A percentile compares a stretch with the other conserved stretches of the same genome.
Conservation (phyloP, 805 yeast genomes). For the Yamadazyma insecticola region DNA sequence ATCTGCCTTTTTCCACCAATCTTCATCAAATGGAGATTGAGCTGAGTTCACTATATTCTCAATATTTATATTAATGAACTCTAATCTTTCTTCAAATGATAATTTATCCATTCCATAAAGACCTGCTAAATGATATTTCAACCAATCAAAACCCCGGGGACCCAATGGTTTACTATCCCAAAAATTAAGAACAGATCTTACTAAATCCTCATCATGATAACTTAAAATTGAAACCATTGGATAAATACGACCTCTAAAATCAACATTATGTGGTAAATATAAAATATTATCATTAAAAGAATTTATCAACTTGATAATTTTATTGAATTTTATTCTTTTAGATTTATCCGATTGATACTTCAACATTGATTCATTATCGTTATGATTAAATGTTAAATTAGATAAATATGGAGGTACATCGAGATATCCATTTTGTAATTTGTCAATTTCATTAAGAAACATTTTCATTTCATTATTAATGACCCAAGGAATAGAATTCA, state of each 20-base stretch:
- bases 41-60: slow-evolving; percentile 23
- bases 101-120: slow-evolving; percentile 26
- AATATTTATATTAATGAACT: slow-evolving; percentile 21
- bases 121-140: slow-evolving; percentile 36
- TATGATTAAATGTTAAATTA: not conserved
- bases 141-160: slow-evolving; percentile 30
- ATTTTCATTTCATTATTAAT: slow-evolving; percentile 23
- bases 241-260: slow-evolving; percentile 39
- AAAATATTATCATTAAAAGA: slow-evolving; percentile 22
- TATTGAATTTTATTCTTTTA: slow-evolving; percentile 16
- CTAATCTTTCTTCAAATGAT: slow-evolving; percentile 18
- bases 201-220: slow-evolving; percentile 32
- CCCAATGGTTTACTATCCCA: slow-evolving; percentile 36
- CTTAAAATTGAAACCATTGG: slow-evolving; percentile 32
- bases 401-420: slow-evolving; percentile 19
- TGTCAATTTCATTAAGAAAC: slow-evolving; percentile 18
- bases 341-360: no score
- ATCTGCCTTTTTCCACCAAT: slow-evolving; percentile 36
- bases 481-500: slow-evolving; percentile 33
- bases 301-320: slow-evolving; percentile 18
- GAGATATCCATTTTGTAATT: slow-evolving; percentile 16
- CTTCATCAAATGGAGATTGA: slow-evolving; percentile 18
- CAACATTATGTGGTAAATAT: slow-evolving; percentile 34
- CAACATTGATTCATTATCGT: not conserved
- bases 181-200: slow-evolving; percentile 31